Percentiles rank a stretch among this genome's conserved stretches.
phyloP scores from a whole-genome alignment of 192 early-diverging fungal genomes.

The Coemansia sp. region DNA sequence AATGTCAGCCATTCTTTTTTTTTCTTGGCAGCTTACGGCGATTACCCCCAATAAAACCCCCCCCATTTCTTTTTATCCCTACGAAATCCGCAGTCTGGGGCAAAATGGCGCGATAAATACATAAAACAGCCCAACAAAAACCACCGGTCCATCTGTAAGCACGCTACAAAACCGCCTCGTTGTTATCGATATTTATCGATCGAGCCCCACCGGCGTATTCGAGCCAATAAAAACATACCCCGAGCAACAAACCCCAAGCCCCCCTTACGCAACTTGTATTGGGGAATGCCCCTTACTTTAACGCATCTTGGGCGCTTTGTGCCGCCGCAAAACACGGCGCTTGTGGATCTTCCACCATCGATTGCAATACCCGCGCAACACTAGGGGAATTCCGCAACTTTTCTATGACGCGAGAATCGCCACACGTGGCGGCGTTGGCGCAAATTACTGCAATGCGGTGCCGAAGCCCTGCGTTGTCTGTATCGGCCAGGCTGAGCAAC shows the following conservation, averaged over 20 bases:
- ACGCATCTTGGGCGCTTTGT: slow-evolving; percentile 14
- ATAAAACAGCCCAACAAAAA: no score
- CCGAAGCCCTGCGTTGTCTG: slow-evolving; percentile 10
- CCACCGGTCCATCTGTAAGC: no score
- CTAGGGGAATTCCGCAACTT: slow-evolving; percentile 1
- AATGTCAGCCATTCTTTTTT: no score
- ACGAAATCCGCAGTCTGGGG: no score
- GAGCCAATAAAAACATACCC: neutral
- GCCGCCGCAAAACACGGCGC: slow-evolving; percentile 30
- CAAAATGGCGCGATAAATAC: no score
- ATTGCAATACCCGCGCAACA: slow-evolving; percentile 4
- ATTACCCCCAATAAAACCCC: no score
- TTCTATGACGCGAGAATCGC: slow-evolving; percentile 17
- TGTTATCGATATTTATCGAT: slow-evolving; percentile 4
- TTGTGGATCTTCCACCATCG: slow-evolving; percentile 19
- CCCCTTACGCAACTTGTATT: no score
- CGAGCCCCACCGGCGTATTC: neutral
- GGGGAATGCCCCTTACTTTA: neutral
- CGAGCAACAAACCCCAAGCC: no score
- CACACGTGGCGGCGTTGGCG: slow-evolving; percentile 37
- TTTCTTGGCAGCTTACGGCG: no score
- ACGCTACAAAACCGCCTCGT: slow-evolving; percentile 22
- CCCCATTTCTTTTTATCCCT: no score
- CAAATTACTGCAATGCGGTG: slow-evolving; percentile 44
- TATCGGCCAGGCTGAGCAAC: slow-evolving; percentile 14